Base-by-base conservation (phyloP, 2,329 filamentous ascomycete species). In the Colletotrichum higginsianum region DNA sequence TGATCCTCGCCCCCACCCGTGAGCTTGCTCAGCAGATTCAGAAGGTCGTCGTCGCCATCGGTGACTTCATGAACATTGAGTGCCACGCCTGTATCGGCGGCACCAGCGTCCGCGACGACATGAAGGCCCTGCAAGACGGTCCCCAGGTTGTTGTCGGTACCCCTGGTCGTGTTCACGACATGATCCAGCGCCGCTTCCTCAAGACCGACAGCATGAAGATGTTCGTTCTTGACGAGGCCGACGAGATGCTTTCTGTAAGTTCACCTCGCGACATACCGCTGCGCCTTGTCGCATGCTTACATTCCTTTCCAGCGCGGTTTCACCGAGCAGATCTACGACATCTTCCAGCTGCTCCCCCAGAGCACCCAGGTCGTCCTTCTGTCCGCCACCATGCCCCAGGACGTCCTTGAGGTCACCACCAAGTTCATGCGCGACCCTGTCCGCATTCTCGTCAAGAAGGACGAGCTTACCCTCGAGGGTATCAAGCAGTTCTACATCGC, bases 401-500 rank as follows among this genome's bases (percentile, higher is more conserved):
- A 99, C 82, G 96, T 99, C 74, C 92, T 99, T 74, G 96, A 99
- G 89, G 95, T 99, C 82, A 99, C 96, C 82, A 98, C 96, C 87
- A 98, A 98, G 89, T 99, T 99, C 91, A 99, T 99, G 96, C 95
- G 95, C 80, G 96, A 99, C 86, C 96, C 96, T 78, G 94, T 99
- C 85, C 95, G 96, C 82, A 98, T 99, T 82, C 90, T 99, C 79
- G 96, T 99, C 86, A 99, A 99, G 93, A 98, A 98, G 91, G 96
- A 97, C 82, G 96, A 99, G 85, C 92, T 99, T 85, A 99, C 96
- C 81, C 94, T 99, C 72, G 96, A 99, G 88, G 96, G 96, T 94
- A 97, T 99, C 83, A 99, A 99, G 91, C 96, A 99, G 86, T 99
- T 98, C 89, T 99, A 98, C 89, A 98, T 99, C 86, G 96, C 96